Percentiles rank a stretch among this genome's conserved stretches.
Evolutionary conservation across 768 basidiomycete genomes (phyloP).

Genomic region (Boletus barrowsii): DNA sequence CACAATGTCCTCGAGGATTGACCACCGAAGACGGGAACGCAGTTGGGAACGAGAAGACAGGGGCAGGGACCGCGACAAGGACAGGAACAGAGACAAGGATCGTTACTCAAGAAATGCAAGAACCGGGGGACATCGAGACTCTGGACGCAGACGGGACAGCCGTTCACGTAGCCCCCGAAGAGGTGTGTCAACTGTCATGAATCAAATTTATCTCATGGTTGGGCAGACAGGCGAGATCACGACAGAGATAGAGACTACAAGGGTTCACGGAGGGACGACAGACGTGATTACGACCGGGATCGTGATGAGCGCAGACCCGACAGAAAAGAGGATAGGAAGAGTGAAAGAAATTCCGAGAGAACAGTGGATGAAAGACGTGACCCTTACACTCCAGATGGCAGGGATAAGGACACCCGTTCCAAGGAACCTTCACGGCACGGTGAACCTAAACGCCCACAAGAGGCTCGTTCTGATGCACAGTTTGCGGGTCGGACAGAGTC

Average conservation of each 20-base stretch:
- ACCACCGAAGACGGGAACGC: constrained; percentile 56
- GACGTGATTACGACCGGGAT: constrained; percentile 30
- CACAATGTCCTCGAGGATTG: constrained; percentile 55
- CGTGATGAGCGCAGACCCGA: constrained; percentile 33
- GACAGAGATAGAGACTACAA: constrained; percentile 40
- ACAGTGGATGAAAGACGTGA: constrained; percentile 42
- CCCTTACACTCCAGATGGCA: constrained; percentile 36
- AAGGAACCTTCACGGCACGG: constrained; percentile 20
- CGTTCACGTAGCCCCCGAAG: constrained; percentile 39
- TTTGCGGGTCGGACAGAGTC: constrained; percentile 6
- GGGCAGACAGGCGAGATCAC: constrained; percentile 34
- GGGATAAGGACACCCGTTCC: constrained; percentile 27
- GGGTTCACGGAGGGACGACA: constrained; percentile 32
- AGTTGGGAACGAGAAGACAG: constrained; percentile 56
- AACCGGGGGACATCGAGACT: constrained; percentile 32
- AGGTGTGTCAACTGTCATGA: constrained; percentile 18
- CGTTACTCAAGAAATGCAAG: constrained; percentile 40
- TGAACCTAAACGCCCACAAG: constrained; percentile 23
- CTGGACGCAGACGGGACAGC: constrained; percentile 36
- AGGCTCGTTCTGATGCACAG: constrained; percentile 15
- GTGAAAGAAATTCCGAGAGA: constrained; percentile 29
- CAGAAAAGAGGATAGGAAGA: constrained; percentile 31
- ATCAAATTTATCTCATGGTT: background rate
- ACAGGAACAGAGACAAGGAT: constrained; percentile 38
- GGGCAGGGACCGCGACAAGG: constrained; percentile 22